Conservation (phyloP, 1,139 yeast species). For the Hyphopichia khmerensis region DNA sequence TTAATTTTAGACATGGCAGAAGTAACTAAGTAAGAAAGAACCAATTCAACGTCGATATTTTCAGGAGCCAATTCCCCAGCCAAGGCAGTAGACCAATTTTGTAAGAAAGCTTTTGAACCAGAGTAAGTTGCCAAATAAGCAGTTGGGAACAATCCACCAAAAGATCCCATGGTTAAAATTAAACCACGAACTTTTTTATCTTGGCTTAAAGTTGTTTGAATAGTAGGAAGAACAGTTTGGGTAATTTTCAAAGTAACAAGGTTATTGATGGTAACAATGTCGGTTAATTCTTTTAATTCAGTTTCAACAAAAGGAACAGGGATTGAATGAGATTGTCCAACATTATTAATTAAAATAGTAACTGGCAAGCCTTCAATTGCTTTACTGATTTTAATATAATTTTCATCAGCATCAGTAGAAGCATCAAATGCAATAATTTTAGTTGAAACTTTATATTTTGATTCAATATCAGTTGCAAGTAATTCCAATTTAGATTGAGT, state of each 20-base stretch:
- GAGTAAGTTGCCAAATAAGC: conserved; percentile 92
- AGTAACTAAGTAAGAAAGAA: conserved; percentile 88
- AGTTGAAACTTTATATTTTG: conserved; percentile 61
- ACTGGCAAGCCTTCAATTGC: conserved; percentile 56
- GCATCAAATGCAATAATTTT: conserved; percentile 79
- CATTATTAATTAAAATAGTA: conserved; percentile 82
- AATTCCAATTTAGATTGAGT: conserved; percentile 73
- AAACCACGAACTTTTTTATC: conserved; percentile 56
- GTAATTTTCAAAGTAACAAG: conserved; percentile 83
- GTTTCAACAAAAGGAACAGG: conserved; percentile 94
- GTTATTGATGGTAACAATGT: conserved; percentile 83
- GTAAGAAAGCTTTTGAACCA: conserved; percentile 94
- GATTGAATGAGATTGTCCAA: conserved; percentile 90
- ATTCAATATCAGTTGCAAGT: conserved; percentile 62
- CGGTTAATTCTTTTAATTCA: conserved; percentile 64
- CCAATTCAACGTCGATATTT: conserved; percentile 81
- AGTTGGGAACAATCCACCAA: conserved; percentile 91
- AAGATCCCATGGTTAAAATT: conserved; percentile 93
- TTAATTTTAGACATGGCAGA: conserved; percentile 95
- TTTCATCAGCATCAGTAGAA: conserved; percentile 50
- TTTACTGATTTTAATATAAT: conserved; percentile 47
- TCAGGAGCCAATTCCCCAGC: conserved; percentile 77
- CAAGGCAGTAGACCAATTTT: conserved; percentile 86
- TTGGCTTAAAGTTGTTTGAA: conserved; percentile 50
- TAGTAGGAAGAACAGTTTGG: conserved; percentile 67